These are phyloP conservation scores for Thielaviopsis punctulata DNA, from an alignment of 2,329 filamentous ascomycete species.

Conservation along the genomic window DNA sequence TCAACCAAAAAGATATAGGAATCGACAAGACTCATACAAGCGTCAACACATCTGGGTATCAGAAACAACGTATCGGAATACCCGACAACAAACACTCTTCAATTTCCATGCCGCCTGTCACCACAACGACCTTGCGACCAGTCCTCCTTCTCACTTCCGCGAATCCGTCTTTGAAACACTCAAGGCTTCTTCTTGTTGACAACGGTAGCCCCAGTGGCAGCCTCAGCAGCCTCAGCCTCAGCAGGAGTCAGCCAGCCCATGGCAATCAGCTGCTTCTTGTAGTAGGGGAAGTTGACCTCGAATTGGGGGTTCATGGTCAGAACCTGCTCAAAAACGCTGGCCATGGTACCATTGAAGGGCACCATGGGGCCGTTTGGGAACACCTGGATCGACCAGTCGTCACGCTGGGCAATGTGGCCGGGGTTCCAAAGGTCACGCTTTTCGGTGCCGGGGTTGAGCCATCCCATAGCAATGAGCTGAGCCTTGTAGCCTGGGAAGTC, in stretches of 20 bases:
- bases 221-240: background rate
- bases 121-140: background rate
- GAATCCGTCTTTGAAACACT: no score
- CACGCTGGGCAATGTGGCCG: background rate
- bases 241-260: conserved; percentile 9
- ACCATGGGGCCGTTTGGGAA: conserved; percentile 11
- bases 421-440: background rate
- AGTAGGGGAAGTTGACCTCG: conserved; percentile 11
- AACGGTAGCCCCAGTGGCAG: background rate
- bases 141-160: no score
- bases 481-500: conserved; percentile 11
- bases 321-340: conserved; percentile 13
- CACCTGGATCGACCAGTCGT: conserved; percentile 13
- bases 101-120: background rate
- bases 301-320: conserved; percentile 13
- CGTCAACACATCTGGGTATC: background rate
- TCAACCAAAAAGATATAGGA: background rate
- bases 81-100: background rate
- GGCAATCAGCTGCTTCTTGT: conserved; percentile 4
- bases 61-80: background rate
- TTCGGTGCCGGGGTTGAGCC: background rate
- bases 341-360: conserved; percentile 13
- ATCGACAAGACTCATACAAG: background rate
- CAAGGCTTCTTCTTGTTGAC: background rate
- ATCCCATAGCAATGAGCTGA: conserved; percentile 3